These are phyloP conservation scores for Magnolia changhungtana DNA, from an alignment of 164 flowering plant genomes.

Conservation along the genomic window DNA sequence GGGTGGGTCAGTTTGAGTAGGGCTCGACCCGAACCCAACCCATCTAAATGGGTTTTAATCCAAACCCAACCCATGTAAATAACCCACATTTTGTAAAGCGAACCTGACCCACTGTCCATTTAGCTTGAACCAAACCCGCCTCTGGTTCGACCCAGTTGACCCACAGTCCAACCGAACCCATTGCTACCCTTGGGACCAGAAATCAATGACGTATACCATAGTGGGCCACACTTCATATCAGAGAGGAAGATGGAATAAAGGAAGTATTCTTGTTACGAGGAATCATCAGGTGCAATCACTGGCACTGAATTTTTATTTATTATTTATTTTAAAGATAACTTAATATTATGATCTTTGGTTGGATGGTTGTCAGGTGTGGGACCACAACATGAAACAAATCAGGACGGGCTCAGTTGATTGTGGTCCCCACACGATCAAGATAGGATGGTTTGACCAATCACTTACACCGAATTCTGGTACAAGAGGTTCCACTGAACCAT, in stretches of 20 bases:
- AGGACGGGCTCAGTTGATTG: neutral
- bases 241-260: neutral
- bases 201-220: neutral
- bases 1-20: too few species aligned
- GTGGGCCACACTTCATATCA: neutral
- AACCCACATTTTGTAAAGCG: too few species aligned
- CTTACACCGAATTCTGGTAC: neutral
- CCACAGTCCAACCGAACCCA: neutral
- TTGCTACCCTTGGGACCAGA: neutral
- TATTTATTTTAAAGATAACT: neutral
- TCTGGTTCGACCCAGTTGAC: neutral
- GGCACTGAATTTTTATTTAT: neutral
- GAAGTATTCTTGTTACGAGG: neutral
- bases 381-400: neutral
- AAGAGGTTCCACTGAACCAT: neutral
- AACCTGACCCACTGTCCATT: too few species aligned
- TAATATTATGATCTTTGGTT: neutral
- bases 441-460: neutral
- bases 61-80: too few species aligned
- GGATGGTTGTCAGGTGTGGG: neutral
- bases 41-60: too few species aligned
- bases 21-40: too few species aligned
- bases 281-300: neutral
- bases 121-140: too few species aligned
- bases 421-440: neutral